Percentiles rank a stretch among this genome's conserved stretches.
phyloP scores from a whole-genome alignment of 78 protist genomes.

The Bigelowiella natans region DNA sequence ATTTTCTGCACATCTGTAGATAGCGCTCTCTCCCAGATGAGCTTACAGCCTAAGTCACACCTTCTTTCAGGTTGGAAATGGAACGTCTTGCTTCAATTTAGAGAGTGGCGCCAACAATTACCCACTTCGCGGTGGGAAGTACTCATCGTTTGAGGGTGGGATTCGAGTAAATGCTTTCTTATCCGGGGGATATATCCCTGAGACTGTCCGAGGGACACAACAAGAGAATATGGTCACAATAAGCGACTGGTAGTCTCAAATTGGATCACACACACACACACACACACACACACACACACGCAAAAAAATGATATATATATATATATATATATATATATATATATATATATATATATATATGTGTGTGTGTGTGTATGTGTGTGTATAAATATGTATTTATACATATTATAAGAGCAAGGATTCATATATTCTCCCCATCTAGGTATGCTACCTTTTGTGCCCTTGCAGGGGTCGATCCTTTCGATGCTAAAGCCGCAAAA shows the following conservation, averaged over 20 bases:
- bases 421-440: not conserved
- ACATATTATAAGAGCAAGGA: not conserved
- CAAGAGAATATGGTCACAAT: no score
- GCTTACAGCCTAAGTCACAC: not conserved
- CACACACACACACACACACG: not conserved
- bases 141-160: slow-evolving; percentile 24
- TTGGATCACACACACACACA: not conserved
- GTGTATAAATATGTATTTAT: not conserved
- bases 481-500: no score
- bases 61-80: no score
- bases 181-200: slow-evolving; percentile 31
- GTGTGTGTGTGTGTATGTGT: not conserved
- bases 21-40: not conserved
- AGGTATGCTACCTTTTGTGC: not conserved
- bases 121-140: slow-evolving; percentile 40
- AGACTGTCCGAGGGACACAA: slow-evolving; percentile 16
- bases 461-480: not conserved
- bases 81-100: slow-evolving; percentile 16
- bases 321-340: not conserved
- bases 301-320: not conserved
- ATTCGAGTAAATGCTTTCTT: slow-evolving; percentile 23
- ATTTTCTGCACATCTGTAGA: not conserved
- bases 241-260: no score
- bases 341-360: not conserved
- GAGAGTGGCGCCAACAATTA: slow-evolving; percentile 28